Base-by-base conservation (phyloP, 352 stramenopile species). In the Phytopythium chamaehyphon region DNA sequence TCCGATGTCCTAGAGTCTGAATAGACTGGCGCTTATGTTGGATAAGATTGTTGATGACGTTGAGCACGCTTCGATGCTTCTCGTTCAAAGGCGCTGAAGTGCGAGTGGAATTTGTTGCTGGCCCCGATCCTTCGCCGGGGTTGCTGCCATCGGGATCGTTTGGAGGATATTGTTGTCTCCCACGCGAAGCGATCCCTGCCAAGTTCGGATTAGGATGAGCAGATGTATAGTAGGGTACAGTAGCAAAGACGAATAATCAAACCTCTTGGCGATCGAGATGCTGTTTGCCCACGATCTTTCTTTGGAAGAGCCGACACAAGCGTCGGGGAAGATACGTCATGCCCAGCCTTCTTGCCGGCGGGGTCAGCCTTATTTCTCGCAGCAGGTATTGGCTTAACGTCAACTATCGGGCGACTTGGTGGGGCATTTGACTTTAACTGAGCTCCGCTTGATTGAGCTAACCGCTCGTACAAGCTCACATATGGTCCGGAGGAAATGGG, bases 11-110 rank as follows among this genome's bases (percentile, higher is more conserved):
- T 15, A 90, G 66, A 0, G 71, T 79, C 47, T 71, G 70, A 28
- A 90, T 55, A 0, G 73, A 86, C 35, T 88, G 73, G 54, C 79
- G 74, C 61, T 90, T 90, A 67, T 88, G 79, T 42, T 88, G 69
- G 42, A 90, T 90, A 52, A 90, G 72, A 50, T 74, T 90, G 44
- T 90, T 76, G 62, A 90, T 86, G 28, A 86, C 76, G 47, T 55
- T 82, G 40, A 88, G 66, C 51, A 88, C 72, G 26, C 83, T 86
- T 28, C 65, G 67, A 54, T 90, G 76, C 54, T 86, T 88, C 40
- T 73, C 60, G 40, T 83, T 74, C 47, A 86, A 48, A 6, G 4
- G 12, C 31, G 46, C 15, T 1, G 2, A n/a, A 6, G n/a, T 15
- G 2, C 24, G 16, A 15, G 5, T 18, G 3, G 23, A 16, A 16